Evolutionary conservation across 495 filamentous ascomycete genomes (phyloP).

Genomic region (Monascus purpureus): DNA sequence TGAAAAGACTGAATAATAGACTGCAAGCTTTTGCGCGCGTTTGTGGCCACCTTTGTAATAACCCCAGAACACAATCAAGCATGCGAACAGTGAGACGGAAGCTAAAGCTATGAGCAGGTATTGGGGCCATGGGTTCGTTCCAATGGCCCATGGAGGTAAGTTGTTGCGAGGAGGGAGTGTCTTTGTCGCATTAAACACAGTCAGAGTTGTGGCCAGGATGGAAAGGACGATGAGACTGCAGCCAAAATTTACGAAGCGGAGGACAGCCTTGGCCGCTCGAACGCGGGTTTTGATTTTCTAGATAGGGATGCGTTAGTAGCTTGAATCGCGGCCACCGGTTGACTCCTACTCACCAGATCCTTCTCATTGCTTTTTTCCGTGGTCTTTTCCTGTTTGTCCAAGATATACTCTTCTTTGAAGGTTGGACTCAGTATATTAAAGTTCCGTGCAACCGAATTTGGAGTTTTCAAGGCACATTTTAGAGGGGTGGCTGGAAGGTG

Average conservation of each 20-base stretch:
- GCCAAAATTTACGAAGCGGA: slow-evolving; percentile 88
- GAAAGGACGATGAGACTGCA: slow-evolving; percentile 90
- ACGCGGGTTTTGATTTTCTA: slow-evolving; percentile 90
- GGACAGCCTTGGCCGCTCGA: slow-evolving; percentile 83
- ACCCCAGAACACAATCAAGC: slow-evolving; percentile 64
- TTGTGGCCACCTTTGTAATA: slow-evolving; percentile 84
- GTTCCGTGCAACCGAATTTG: slow-evolving; percentile 58
- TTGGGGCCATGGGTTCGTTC: slow-evolving; percentile 81
- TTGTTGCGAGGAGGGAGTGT: slow-evolving; percentile 57
- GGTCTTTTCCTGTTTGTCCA: slow-evolving; percentile 65
- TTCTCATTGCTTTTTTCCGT: slow-evolving; percentile 70
- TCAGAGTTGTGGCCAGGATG: slow-evolving; percentile 71
- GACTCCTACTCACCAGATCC: slow-evolving; percentile 57
- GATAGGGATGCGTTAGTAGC: background rate
- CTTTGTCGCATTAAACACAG: slow-evolving; percentile 78
- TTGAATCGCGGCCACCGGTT: too few relatives aligned
- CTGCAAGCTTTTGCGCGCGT: slow-evolving; percentile 77
- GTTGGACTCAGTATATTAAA: slow-evolving; percentile 68
- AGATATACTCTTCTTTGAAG: slow-evolving; percentile 67
- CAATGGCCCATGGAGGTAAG: slow-evolving; percentile 67
- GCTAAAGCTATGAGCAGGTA: slow-evolving; percentile 65
- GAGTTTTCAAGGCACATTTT: slow-evolving; percentile 75
- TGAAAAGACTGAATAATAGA: slow-evolving; percentile 89
- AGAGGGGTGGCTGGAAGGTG: slow-evolving; percentile 59
- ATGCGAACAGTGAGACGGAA: slow-evolving; percentile 65